phyloP scores from a whole-genome alignment of 2,329 filamentous ascomycete genomes.

The Ophiostoma sp. region DNA sequence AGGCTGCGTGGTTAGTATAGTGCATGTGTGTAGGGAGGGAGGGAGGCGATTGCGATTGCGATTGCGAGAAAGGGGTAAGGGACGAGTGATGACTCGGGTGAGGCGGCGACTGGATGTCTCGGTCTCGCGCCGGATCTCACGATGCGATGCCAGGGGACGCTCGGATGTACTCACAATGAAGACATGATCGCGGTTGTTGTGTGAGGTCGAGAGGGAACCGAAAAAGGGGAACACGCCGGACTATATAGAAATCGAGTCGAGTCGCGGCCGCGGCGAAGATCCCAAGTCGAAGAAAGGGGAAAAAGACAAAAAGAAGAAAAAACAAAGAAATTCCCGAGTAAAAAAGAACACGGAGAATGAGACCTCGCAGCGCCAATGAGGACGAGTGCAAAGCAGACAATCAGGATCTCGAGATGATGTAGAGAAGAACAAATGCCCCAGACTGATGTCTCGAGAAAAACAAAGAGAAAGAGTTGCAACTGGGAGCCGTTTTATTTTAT shows the following conservation, averaged over 20 bases:
- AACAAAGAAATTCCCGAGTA: background rate
- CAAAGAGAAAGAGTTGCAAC: conserved; percentile 11
- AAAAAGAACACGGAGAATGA: conserved; percentile 10
- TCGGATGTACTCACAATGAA: conserved; percentile 19
- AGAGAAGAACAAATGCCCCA: conserved; percentile 17
- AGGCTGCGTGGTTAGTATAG: conserved; percentile 17
- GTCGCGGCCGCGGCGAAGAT: conserved; percentile 15
- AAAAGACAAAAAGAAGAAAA: conserved; percentile 9
- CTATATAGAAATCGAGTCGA: conserved; percentile 11
- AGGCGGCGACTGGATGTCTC: background rate
- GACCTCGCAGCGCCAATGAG: conserved; percentile 9
- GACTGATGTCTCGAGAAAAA: conserved; percentile 20
- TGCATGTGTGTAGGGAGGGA: background rate
- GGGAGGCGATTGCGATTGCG: background rate
- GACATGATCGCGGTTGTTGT: conserved; percentile 19
- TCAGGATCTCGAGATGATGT: background rate
- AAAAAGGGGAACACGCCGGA: conserved; percentile 7
- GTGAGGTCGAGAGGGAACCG: background rate
- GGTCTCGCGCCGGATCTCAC: background rate
- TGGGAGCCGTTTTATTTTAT: conserved; percentile 20
- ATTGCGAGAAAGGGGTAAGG: background rate
- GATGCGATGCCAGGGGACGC: background rate
- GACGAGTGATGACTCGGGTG: background rate
- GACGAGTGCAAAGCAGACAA: conserved; percentile 7
- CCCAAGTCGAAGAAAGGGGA: conserved; percentile 15